phyloP scores from a whole-genome alignment of 2,329 filamentous ascomycete species.

The Neonectria punicea region DNA sequence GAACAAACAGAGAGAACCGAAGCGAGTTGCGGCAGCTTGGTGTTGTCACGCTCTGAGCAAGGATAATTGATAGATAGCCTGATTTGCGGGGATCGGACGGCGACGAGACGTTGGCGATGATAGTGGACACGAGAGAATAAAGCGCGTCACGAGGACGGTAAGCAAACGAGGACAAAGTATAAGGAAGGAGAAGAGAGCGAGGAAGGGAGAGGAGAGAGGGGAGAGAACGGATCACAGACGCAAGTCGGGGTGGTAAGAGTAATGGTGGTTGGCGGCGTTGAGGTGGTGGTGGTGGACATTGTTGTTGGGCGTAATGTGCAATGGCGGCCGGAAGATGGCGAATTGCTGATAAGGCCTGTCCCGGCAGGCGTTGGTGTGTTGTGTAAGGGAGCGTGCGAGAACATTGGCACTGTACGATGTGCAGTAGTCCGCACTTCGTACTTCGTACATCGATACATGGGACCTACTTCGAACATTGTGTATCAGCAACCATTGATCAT shows the following conservation, averaged over 20 bases:
- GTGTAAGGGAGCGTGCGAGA: constrained; percentile 12
- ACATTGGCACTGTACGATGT: constrained; percentile 16
- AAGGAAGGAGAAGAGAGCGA: neutral
- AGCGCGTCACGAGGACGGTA: neutral
- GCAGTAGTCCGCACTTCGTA: neutral
- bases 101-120: constrained; percentile 23
- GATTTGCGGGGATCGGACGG: constrained; percentile 16
- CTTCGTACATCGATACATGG: neutral
- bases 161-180: neutral
- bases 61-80: constrained; percentile 24
- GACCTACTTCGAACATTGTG: neutral
- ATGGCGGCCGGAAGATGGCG: constrained; percentile 34
- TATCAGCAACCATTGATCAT: constrained; percentile 13
- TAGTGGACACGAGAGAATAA: constrained; percentile 22
- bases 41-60: constrained; percentile 30
- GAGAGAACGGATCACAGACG: constrained; percentile 7
- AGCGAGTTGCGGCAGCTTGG: neutral
- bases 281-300: constrained; percentile 7
- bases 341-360: constrained; percentile 38
- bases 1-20: neutral
- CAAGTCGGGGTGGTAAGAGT: constrained; percentile 10
- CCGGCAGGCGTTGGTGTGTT: constrained; percentile 15
- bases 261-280: neutral
- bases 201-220: neutral
- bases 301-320: constrained; percentile 25